Percentiles rank a stretch among this genome's conserved stretches.
phyloP scores from a whole-genome alignment of 768 basidiomycete species.

The Suillus americanus region DNA sequence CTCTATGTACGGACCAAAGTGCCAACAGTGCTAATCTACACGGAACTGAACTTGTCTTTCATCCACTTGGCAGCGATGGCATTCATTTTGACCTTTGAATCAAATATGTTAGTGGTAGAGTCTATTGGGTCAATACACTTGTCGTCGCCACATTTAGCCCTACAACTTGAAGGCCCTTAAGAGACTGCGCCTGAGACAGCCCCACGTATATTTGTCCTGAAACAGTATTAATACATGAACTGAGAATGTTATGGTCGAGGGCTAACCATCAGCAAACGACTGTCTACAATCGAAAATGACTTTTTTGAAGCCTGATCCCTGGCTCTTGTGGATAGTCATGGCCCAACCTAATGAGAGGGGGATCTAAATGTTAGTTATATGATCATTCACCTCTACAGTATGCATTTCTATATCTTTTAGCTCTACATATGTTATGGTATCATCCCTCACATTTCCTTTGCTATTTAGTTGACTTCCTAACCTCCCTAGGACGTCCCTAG shows the following conservation, averaged over 20 bases:
- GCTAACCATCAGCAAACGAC: neutral
- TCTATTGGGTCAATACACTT: neutral
- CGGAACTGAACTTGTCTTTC: neutral
- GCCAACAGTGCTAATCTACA: neutral
- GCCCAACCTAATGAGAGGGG: neutral
- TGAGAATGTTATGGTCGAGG: neutral
- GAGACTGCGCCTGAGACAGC: neutral
- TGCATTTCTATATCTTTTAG: too few relatives aligned
- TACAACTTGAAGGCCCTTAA: neutral
- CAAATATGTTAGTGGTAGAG: neutral
- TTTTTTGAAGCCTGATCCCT: neutral
- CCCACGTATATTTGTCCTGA: neutral
- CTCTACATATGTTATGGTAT: too few relatives aligned
- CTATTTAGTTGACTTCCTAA: too few relatives aligned
- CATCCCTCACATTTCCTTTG: too few relatives aligned
- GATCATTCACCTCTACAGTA: too few relatives aligned
- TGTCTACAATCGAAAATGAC: neutral
- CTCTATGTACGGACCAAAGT: too few relatives aligned
- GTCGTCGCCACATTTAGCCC: neutral
- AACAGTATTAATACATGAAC: neutral
- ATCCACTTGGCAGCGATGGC: neutral
- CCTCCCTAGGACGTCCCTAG: too few relatives aligned
- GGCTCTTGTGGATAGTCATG: neutral
- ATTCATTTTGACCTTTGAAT: neutral
- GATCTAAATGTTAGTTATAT: neutral